phyloP scores from a whole-genome alignment of 208 protist species.

The Acanthamoeba culbertsoni region DNA sequence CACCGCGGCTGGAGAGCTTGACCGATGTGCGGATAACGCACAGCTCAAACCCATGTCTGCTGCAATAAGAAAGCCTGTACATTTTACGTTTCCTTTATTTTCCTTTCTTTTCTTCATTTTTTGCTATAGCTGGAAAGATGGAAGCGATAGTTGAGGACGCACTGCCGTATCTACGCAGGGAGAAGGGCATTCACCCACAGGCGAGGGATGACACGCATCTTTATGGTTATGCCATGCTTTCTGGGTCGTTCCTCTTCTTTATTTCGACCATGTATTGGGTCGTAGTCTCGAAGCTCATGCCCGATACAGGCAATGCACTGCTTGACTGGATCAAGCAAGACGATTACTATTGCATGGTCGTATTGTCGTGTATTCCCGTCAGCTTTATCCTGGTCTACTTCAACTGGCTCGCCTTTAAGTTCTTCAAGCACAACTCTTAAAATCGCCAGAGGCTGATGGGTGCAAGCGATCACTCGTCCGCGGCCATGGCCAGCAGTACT shows the following conservation, averaged over 20 bases:
- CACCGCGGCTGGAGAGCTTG: too few relatives aligned
- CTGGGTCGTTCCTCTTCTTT: constrained; percentile 66
- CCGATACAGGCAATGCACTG: constrained; percentile 63
- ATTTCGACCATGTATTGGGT: constrained; percentile 65
- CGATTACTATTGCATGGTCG: constrained; percentile 69
- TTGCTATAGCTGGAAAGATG: not conserved
- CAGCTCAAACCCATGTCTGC: too few relatives aligned
- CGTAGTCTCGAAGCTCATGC: constrained; percentile 64
- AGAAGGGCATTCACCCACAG: constrained; percentile 5
- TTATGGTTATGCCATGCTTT: constrained; percentile 67
- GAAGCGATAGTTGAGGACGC: not conserved
- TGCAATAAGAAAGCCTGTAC: too few relatives aligned
- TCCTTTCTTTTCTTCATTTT: too few relatives aligned
- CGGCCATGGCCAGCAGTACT: constrained; percentile 5
- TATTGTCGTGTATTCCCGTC: constrained; percentile 57
- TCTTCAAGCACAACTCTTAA: constrained; percentile 70
- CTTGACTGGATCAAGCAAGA: constrained; percentile 74
- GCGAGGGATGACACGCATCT: constrained; percentile 63
- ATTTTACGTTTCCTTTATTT: too few relatives aligned
- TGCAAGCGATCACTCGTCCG: not conserved
- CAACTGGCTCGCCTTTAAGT: constrained; percentile 72
- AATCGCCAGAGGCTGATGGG: not conserved
- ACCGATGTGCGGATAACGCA: too few relatives aligned
- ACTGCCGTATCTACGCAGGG: not conserved
- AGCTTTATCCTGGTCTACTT: constrained; percentile 68